Conservation (phyloP, 2,329 filamentous ascomycete species). For the Colletotrichum spaethianum region DNA sequence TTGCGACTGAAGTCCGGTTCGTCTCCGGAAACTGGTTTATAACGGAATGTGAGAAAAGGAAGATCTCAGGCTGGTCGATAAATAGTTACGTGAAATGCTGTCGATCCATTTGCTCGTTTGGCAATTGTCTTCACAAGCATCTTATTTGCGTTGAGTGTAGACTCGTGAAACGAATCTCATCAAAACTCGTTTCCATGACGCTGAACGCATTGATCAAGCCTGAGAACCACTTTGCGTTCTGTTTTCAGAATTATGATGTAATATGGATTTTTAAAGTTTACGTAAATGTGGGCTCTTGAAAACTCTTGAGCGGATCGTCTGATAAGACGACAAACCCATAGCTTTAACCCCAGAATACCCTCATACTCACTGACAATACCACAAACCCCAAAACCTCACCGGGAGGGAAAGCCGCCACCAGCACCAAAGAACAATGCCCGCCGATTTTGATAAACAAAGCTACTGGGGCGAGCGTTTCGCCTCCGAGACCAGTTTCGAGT, state of each 20-base stretch:
- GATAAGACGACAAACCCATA: slow-evolving; percentile 13
- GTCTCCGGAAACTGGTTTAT: neutral
- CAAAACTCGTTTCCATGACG: neutral
- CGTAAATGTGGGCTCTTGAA: slow-evolving; percentile 37
- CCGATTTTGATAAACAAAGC: slow-evolving; percentile 63
- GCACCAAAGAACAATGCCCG: slow-evolving; percentile 7
- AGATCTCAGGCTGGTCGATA: too few relatives aligned
- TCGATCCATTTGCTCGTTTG: too few relatives aligned
- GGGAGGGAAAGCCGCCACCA: neutral
- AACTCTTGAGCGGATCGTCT: slow-evolving; percentile 25
- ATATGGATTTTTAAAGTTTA: neutral
- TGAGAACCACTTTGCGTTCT: neutral
- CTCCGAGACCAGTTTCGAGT: slow-evolving; percentile 62
- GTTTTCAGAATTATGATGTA: slow-evolving; percentile 29
- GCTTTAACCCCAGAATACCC: slow-evolving; percentile 3
- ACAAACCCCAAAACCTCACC: neutral
- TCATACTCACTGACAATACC: neutral
- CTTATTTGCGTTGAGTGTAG: neutral
- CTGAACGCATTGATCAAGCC: neutral
- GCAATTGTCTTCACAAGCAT: neutral
- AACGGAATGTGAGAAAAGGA: neutral
- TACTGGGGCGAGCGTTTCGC: slow-evolving; percentile 65
- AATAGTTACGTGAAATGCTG: too few relatives aligned
- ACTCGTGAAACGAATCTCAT: neutral
- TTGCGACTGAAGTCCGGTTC: neutral